Evolutionary conservation across 164 flowering plant genomes (phyloP), one percentile per base, ranked within the genome.

Genomic region (Liriodendron chinense): DNA sequence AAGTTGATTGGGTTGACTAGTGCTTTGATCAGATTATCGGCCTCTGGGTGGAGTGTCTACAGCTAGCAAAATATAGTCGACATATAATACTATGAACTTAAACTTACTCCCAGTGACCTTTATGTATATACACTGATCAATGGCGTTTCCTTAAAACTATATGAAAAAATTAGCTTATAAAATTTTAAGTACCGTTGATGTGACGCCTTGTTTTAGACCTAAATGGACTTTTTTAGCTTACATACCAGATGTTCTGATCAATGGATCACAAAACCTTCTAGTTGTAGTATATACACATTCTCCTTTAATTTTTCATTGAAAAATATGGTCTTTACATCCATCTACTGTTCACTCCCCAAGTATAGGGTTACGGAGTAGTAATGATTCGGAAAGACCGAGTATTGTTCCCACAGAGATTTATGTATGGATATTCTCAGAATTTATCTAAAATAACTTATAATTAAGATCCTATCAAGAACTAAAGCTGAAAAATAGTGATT

Each of bases 1-100:
- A 34, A 6, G 43, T 34, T 34, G 43, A 34, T 0, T 34, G 43
- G 43, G 43, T 34, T 34, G 43, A 34, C 43, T 86, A 70, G n/a
- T n/a, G n/a, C n/a, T n/a, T n/a, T n/a, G n/a, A n/a, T n/a, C n/a
- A n/a, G n/a, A n/a, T n/a, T n/a, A n/a, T n/a, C n/a, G n/a, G n/a
- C n/a, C n/a, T n/a, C n/a, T n/a, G n/a, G n/a, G n/a, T n/a, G n/a
- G n/a, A n/a, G n/a, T n/a, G n/a, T n/a, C n/a, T n/a, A n/a, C n/a
- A n/a, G n/a, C 43, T 9, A 23, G 26, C 2, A 24, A 24, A 24
- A 65, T 65, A 24, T 5, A 26, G 21, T 65, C 68, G 14, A 24
- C 68, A 65, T 65, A 65, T 24, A 65, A 8, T 1, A 65, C 28
- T 24, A 22, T 8, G 23, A 65, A n/a, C 12, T 8, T 24, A 22